Base-by-base conservation (phyloP, 805 yeast genomes). In the Schwanniomyces occidentalis region DNA sequence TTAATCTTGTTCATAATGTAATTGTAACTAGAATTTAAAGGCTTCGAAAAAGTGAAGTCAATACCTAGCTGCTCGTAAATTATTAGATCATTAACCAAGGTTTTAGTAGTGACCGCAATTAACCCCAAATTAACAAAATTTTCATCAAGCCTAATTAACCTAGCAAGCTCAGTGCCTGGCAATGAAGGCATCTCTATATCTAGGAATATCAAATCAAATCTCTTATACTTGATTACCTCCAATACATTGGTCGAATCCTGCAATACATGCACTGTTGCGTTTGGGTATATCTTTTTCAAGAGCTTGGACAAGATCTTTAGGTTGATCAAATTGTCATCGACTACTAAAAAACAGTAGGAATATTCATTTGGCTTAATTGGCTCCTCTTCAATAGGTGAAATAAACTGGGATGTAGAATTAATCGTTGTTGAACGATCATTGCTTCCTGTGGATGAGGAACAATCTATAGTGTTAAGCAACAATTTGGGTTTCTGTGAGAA, bases 181-280 rank as follows among this genome's bases (percentile, higher is more conserved):
- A 69, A 51, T 8, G 44, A 47, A 4, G 75, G 75, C 75, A 69
- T 69, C 40, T 69, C 75, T 20, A 69, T 69, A 42, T 69, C 75
- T 25, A 69, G 49, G 34, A 69, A 69, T 6, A 65, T 51, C 20
- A 61, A 45, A 37, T 66, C 65, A 32, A 49, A 63, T 12, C 27
- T 24, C 18, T 43, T 38, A 2, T 37, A 28, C 9, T 39, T 29
- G 3, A 61, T 35, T 8, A 44, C 23, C 10, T 44, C 37, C 34
- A 52, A 35, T 7, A 65, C 63, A 25, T 48, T 44, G 1, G 63
- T 50, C 17, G 61, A 49, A 37, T 68, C 65, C 26, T 52, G 54
- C 7, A 59, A 45, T 21, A 54, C 52, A 8, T 48, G 50, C 8
- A 66, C 49, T 8, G 35, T 34, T 15, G 63, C 47, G 29, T 53